Conservation (phyloP, 768 basidiomycete species). For the Daedaleopsis nitida region DNA sequence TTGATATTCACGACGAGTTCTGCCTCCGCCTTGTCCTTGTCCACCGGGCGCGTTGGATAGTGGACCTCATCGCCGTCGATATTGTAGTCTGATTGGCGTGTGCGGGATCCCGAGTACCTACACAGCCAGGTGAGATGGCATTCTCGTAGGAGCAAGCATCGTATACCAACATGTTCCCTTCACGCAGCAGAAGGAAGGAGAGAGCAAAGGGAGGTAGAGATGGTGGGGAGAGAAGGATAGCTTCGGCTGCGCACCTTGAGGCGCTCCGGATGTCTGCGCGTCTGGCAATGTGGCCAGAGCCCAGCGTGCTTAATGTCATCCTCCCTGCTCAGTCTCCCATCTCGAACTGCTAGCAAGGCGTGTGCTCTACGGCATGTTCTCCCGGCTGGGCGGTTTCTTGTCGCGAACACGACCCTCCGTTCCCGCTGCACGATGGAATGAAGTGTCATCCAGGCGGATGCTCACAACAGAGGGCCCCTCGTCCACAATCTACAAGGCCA, state of each 20-base stretch:
- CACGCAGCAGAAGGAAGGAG: not conserved
- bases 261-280: conserved; percentile 1
- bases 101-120: conserved; percentile 27
- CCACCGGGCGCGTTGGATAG: conserved; percentile 95
- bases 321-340: not conserved
- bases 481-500: conserved; percentile 49
- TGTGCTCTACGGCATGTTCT: conserved; percentile 6
- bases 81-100: conserved; percentile 48
- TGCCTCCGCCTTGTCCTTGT: conserved; percentile 96
- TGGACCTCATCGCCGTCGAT: conserved; percentile 82
- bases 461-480: conserved; percentile 12
- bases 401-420: not conserved
- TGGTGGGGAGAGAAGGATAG: not conserved
- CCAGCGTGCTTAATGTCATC: not conserved
- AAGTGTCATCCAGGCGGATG: conserved; percentile 2
- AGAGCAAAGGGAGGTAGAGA: conserved; percentile 6
- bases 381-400: not conserved
- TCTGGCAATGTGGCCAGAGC: too few relatives aligned
- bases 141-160: not conserved
- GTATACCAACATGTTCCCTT: conserved; percentile 5
- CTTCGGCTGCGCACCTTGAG: conserved; percentile 6
- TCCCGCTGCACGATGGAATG: not conserved
- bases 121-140: not conserved
- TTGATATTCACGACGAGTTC: conserved; percentile 96
- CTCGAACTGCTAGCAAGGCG: not conserved